These are phyloP conservation scores for Suillus subaureus DNA, from an alignment of 768 basidiomycete genomes.

Conservation along the genomic window DNA sequence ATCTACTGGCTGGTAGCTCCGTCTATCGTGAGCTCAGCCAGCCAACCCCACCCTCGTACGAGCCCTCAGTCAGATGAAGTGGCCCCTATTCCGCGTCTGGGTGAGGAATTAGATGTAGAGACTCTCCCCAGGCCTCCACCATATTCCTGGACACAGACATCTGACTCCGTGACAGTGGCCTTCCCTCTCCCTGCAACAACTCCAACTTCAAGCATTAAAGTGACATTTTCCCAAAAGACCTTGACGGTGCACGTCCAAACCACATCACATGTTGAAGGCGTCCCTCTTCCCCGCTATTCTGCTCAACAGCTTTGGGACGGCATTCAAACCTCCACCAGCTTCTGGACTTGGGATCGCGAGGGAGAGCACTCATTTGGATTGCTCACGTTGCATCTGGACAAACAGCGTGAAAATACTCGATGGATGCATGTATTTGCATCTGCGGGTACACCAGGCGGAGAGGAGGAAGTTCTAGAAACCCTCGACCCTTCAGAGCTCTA, in stretches of 20 bases:
- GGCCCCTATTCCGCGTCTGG: conserved; percentile 65
- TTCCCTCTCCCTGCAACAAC: conserved; percentile 81
- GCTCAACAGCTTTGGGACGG: conserved; percentile 75
- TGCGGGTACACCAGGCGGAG: conserved; percentile 41
- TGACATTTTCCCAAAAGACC: conserved; percentile 63
- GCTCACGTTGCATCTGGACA: conserved; percentile 85
- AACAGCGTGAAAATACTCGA: conserved; percentile 76
- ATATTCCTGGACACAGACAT: conserved; percentile 92
- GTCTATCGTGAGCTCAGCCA: conserved; percentile 48
- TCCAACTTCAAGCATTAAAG: conserved; percentile 61
- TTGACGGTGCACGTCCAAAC: conserved; percentile 64
- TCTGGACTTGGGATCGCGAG: conserved; percentile 92
- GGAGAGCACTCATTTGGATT: conserved; percentile 68
- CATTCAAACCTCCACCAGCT: conserved; percentile 76
- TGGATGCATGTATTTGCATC: conserved; percentile 87
- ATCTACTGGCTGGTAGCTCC: conserved; percentile 62
- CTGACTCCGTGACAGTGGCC: conserved; percentile 80
- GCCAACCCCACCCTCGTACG: conserved; percentile 41
- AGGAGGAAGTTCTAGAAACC: conserved; percentile 83
- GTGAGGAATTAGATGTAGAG: conserved; percentile 53
- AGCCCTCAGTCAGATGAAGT: conserved; percentile 68
- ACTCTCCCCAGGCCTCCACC: conserved; percentile 62
- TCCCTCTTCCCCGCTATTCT: conserved; percentile 59
- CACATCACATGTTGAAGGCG: conserved; percentile 28
- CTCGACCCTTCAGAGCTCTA: conserved; percentile 83